Percentiles rank a stretch among this genome's conserved stretches.
Conservation (phyloP, 2,329 filamentous ascomycete genomes). For the Dactylellina haptotyla region DNA sequence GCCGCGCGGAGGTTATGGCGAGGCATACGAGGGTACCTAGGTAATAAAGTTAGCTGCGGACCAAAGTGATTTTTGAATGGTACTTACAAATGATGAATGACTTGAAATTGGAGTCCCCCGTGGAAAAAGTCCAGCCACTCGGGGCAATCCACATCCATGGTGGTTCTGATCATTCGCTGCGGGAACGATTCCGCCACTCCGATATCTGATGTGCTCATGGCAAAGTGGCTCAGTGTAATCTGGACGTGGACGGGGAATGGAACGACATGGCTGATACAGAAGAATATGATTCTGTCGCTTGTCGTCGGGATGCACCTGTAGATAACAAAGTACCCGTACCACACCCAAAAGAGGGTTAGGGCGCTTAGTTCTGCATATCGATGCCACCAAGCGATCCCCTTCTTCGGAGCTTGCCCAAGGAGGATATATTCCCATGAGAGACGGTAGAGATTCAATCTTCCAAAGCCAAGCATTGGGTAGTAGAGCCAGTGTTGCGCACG, state of each 20-base stretch:
- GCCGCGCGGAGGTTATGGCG: conserved; percentile 81
- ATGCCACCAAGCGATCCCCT: conserved; percentile 84
- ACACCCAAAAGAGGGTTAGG: conserved; percentile 82
- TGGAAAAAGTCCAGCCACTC: conserved; percentile 90
- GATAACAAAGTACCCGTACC: conserved; percentile 84
- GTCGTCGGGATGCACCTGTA: conserved; percentile 77
- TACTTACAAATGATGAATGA: conserved; percentile 56
- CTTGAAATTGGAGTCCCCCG: conserved; percentile 86
- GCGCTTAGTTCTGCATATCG: conserved; percentile 81
- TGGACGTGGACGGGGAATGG: conserved; percentile 86
- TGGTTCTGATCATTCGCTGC: conserved; percentile 89
- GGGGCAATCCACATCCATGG: conserved; percentile 92
- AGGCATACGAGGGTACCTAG: conserved; percentile 75
- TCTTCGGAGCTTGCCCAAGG: conserved; percentile 74
- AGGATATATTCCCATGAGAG: conserved; percentile 83
- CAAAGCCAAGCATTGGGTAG: conserved; percentile 81
- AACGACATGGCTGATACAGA: conserved; percentile 82
- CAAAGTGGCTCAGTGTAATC: conserved; percentile 91
- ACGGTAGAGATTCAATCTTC: conserved; percentile 86
- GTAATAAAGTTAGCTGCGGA: conserved; percentile 1
- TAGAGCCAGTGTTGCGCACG: conserved; percentile 83
- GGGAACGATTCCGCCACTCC: conserved; percentile 86
- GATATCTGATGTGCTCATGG: conserved; percentile 89
- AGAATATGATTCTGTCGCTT: conserved; percentile 75
- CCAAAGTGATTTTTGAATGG: neutral